These are phyloP conservation scores for Nitzschia sp. DNA, from an alignment of 108 stramenopile genomes.

Conservation along the genomic window DNA sequence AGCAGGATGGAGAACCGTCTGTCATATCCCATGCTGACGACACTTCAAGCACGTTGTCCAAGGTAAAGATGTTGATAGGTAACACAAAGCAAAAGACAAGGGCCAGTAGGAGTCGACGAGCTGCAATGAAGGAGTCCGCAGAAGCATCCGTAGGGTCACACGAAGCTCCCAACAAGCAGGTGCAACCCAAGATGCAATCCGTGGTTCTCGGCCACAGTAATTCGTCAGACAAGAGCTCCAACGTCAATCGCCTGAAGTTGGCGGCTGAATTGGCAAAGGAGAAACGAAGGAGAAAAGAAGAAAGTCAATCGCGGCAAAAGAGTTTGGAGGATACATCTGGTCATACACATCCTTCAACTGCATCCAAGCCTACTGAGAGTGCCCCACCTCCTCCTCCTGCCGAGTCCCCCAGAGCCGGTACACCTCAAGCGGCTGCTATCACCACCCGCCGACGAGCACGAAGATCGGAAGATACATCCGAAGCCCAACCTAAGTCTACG, in stretches of 20 bases:
- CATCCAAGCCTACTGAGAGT: too few relatives aligned
- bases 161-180: too few relatives aligned
- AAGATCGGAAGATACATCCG: too few relatives aligned
- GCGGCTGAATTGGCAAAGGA: constrained; percentile 5
- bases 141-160: neutral
- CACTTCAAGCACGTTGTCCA: neutral
- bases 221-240: neutral
- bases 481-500: neutral
- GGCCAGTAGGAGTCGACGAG: neutral
- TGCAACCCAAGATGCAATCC: too few relatives aligned
- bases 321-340: constrained; percentile 1
- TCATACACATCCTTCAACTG: too few relatives aligned
- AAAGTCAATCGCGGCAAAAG: constrained; percentile 11
- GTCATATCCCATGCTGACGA: too few relatives aligned
- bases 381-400: too few relatives aligned
- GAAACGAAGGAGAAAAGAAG: constrained; percentile 11
- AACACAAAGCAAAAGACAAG: neutral
- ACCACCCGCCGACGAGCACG: too few relatives aligned
- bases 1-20: too few relatives aligned
- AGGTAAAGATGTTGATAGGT: neutral
- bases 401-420: too few relatives aligned
- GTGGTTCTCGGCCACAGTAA: neutral
- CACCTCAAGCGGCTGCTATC: too few relatives aligned
- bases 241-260: constrained; percentile 2
- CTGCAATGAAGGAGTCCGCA: neutral